Percentiles rank a stretch among this genome's conserved stretches.
phyloP scores from a whole-genome alignment of 768 basidiomycete genomes.

The Clavulina sp. region DNA sequence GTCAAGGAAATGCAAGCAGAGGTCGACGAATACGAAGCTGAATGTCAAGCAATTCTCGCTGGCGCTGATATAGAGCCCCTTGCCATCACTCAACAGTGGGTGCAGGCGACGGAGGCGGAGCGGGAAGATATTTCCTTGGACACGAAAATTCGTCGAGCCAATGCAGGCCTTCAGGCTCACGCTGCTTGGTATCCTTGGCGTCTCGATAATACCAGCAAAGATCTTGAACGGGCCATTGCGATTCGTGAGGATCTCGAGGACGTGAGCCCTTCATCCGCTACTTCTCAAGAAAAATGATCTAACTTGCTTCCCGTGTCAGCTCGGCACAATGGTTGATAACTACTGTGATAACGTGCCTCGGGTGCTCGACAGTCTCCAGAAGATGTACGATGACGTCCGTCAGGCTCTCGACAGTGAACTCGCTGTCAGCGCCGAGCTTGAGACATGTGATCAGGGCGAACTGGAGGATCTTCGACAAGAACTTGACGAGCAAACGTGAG shows the following conservation, averaged over 20 bases:
- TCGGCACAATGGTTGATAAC: neutral
- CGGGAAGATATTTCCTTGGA: neutral
- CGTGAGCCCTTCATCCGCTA: neutral
- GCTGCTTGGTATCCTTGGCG: neutral
- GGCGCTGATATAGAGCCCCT: neutral
- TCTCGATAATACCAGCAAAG: neutral
- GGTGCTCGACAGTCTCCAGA: neutral
- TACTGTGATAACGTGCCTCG: neutral
- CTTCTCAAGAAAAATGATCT: neutral
- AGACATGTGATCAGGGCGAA: neutral
- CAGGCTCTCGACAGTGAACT: neutral
- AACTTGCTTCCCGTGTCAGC: neutral
- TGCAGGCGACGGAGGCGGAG: neutral
- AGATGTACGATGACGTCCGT: neutral
- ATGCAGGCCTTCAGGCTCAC: neutral
- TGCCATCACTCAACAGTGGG: neutral
- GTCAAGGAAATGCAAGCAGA: neutral
- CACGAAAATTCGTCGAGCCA: neutral
- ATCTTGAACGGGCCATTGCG: neutral
- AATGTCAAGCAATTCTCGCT: neutral
- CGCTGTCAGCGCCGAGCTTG: neutral
- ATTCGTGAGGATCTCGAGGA: neutral
- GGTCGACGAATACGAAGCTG: neutral
- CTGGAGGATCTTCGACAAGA: neutral
- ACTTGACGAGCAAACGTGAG: neutral